These are phyloP conservation scores for Grosmannia serpens DNA, from an alignment of 2,329 filamentous ascomycete genomes.

Conservation along the genomic window DNA sequence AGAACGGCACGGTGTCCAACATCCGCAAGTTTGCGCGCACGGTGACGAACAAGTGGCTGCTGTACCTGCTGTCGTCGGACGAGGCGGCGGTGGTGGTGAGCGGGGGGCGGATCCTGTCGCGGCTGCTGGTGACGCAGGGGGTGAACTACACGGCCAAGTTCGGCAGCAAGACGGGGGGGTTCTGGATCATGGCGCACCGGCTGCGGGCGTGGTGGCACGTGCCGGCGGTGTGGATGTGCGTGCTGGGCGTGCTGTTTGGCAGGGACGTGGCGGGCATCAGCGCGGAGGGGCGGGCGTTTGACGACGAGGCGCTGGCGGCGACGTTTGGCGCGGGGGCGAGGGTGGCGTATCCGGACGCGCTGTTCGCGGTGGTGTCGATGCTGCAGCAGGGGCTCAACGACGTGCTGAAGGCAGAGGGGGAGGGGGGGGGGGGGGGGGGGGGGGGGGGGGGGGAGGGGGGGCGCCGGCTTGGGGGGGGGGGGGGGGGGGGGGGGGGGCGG, in stretches of 20 bases:
- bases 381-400: conserved; percentile 73
- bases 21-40: conserved; percentile 86
- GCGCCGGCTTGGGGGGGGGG: no score
- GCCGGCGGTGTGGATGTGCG: conserved; percentile 73
- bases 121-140: conserved; percentile 74
- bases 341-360: conserved; percentile 64
- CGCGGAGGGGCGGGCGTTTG: conserved; percentile 35
- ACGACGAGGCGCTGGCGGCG: conserved; percentile 50
- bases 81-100: conserved; percentile 73
- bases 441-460: not conserved
- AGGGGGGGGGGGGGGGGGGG: not conserved
- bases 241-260: conserved; percentile 80
- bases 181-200: conserved; percentile 70
- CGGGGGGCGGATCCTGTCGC: conserved; percentile 71
- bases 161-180: conserved; percentile 70
- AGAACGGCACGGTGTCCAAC: conserved; percentile 52
- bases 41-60: conserved; percentile 93
- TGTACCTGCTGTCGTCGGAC: conserved; percentile 81
- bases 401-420: conserved; percentile 49
- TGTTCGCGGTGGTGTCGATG: conserved; percentile 76
- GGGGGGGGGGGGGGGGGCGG: no score
- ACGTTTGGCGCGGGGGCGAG: conserved; percentile 50
- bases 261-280: conserved; percentile 66
- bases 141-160: conserved; percentile 77
- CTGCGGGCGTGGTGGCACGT: conserved; percentile 84